Evolutionary conservation across 768 basidiomycete species (phyloP).

Genomic region (Hysterangium stoloniferum): DNA sequence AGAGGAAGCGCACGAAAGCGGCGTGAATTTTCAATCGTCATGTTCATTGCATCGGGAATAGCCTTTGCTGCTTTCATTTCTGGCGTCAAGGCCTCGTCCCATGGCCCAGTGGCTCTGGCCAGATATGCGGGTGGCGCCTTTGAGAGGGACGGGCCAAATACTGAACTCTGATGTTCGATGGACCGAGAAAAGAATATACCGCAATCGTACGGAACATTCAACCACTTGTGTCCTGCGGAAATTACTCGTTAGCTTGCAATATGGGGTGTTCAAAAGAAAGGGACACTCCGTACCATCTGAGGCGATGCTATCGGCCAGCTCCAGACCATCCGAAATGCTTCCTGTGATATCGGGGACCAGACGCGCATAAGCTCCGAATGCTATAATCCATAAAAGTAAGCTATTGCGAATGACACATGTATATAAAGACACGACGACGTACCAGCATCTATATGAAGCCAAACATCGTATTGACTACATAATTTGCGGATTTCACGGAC

Average conservation of each 20-base stretch:
- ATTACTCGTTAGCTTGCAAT: neutral
- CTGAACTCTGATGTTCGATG: slow-evolving; percentile 17
- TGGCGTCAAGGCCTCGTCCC: neutral
- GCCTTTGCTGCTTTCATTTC: slow-evolving; percentile 11
- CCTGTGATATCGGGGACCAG: slow-evolving; percentile 25
- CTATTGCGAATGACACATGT: neutral
- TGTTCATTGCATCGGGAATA: slow-evolving; percentile 30
- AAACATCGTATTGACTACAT: slow-evolving; percentile 28
- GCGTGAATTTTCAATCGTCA: slow-evolving; percentile 33
- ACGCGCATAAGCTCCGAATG: slow-evolving; percentile 35
- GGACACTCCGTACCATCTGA: slow-evolving; percentile 28
- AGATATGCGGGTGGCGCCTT: slow-evolving; percentile 30
- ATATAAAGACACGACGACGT: neutral
- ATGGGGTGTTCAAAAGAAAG: neutral
- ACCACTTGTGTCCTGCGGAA: slow-evolving; percentile 27
- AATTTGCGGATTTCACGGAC: slow-evolving; percentile 24
- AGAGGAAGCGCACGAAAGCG: slow-evolving; percentile 34
- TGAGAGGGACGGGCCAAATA: slow-evolving; percentile 26
- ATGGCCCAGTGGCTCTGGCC: slow-evolving; percentile 6
- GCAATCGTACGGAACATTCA: slow-evolving; percentile 34
- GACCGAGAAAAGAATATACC: slow-evolving; percentile 32
- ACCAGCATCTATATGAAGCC: slow-evolving; percentile 39
- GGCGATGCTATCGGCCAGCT: slow-evolving; percentile 32
- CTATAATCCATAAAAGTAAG: slow-evolving; percentile 15
- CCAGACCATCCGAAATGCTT: slow-evolving; percentile 24